These are phyloP conservation scores for Pythium phragmitis DNA, from an alignment of 352 stramenopile genomes.

Conservation along the genomic window DNA sequence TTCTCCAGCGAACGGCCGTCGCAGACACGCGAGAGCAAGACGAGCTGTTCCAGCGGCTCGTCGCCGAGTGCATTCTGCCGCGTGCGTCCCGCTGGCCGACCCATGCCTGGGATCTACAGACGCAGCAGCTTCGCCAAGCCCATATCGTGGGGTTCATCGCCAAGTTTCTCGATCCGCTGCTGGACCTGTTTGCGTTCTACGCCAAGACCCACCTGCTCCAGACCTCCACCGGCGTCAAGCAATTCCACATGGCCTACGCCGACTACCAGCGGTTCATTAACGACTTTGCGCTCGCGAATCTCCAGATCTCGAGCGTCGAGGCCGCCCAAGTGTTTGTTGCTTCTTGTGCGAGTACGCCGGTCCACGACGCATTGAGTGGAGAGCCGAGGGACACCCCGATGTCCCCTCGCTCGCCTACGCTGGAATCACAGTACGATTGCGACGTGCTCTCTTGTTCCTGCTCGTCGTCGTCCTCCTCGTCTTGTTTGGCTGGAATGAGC, in stretches of 20 bases:
- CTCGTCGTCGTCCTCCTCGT: conserved; percentile 17
- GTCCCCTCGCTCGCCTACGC: neutral
- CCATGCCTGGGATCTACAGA: conserved; percentile 50
- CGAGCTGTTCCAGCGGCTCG: conserved; percentile 49
- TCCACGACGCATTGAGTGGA: conserved; percentile 32
- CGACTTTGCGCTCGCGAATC: conserved; percentile 70
- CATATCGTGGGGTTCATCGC: conserved; percentile 62
- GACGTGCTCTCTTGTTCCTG: conserved; percentile 9
- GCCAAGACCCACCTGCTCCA: conserved; percentile 54
- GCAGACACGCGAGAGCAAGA: conserved; percentile 48
- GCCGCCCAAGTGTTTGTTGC: conserved; percentile 70
- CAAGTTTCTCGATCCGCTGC: conserved; percentile 63
- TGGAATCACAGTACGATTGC: neutral
- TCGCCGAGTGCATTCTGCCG: conserved; percentile 61
- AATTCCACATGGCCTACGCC: conserved; percentile 68
- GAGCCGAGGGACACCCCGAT: conserved; percentile 15
- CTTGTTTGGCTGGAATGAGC: neutral
- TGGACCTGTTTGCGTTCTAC: conserved; percentile 83
- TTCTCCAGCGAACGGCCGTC: conserved; percentile 14
- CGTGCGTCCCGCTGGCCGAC: conserved; percentile 57
- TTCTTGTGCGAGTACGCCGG: conserved; percentile 51
- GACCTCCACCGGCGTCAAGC: conserved; percentile 35
- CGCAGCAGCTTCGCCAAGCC: conserved; percentile 37
- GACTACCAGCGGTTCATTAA: conserved; percentile 78
- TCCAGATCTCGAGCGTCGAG: conserved; percentile 70